phyloP scores from a whole-genome alignment of 2,329 filamentous ascomycete species.

The Aspergillus aculeatus region DNA sequence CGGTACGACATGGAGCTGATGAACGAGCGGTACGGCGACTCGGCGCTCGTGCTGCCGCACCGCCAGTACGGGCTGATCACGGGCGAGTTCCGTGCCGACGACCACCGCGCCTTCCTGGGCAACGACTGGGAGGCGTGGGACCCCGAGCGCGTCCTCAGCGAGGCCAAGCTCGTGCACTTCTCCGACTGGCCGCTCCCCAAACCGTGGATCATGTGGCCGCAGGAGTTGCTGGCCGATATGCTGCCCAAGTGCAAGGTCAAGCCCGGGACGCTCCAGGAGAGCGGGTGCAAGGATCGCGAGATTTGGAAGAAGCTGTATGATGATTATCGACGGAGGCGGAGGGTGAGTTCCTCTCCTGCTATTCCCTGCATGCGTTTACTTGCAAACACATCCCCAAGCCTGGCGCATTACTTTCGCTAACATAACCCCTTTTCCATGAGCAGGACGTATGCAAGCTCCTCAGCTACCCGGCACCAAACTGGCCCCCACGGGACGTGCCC shows the following conservation, averaged over 20 bases:
- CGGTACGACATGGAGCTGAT: slow-evolving; percentile 67
- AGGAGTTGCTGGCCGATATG: slow-evolving; percentile 30
- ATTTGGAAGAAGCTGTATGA: slow-evolving; percentile 40
- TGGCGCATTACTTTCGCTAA: background rate
- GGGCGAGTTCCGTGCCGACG: slow-evolving; percentile 59
- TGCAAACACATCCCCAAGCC: too few species aligned
- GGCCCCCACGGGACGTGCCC: slow-evolving; percentile 26
- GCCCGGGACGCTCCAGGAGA: slow-evolving; percentile 36
- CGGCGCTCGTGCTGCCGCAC: slow-evolving; percentile 63
- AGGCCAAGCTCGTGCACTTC: slow-evolving; percentile 69
- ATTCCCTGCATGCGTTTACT: background rate
- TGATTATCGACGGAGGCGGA: slow-evolving; percentile 35
- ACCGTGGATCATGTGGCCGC: slow-evolving; percentile 54
- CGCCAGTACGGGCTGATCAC: slow-evolving; percentile 61
- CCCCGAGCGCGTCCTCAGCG: slow-evolving; percentile 53
- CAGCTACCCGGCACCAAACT: slow-evolving; percentile 38
- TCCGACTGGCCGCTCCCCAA: slow-evolving; percentile 71
- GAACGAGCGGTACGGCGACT: slow-evolving; percentile 60
- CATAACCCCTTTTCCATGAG: background rate
- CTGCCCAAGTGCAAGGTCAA: slow-evolving; percentile 36
- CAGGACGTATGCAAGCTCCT: slow-evolving; percentile 38
- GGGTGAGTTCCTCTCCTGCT: slow-evolving; percentile 19
- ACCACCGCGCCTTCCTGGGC: slow-evolving; percentile 55
- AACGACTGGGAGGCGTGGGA: slow-evolving; percentile 57
- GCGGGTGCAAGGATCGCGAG: slow-evolving; percentile 38